Conservation (phyloP, 768 basidiomycete species). For the Suillus lakei region DNA sequence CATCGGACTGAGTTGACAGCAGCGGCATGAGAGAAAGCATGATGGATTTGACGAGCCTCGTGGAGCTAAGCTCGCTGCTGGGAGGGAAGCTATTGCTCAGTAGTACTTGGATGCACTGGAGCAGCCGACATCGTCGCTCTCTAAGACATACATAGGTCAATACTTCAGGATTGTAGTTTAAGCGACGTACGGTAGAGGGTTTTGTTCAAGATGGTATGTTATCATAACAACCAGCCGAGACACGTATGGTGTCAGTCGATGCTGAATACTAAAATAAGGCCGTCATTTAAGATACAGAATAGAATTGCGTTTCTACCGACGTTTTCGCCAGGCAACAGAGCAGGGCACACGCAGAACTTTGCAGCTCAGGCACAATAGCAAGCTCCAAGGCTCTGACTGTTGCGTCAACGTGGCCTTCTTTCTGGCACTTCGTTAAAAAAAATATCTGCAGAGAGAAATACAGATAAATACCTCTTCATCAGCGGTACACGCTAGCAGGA, state of each 20-base stretch:
- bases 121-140: conserved; percentile 47
- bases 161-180: not conserved
- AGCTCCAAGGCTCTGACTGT: conserved; percentile 59
- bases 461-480: conserved; percentile 52
- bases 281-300: not conserved
- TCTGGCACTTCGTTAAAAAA: conserved; percentile 1
- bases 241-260: conserved; percentile 59
- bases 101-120: conserved; percentile 49
- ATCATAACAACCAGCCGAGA: conserved; percentile 58
- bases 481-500: conserved; percentile 51
- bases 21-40: conserved; percentile 54
- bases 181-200: conserved; percentile 48
- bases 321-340: conserved; percentile 51
- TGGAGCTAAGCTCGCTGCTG: conserved; percentile 52
- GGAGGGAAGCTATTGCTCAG: conserved; percentile 49
- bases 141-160: conserved; percentile 17
- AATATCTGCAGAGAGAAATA: conserved; percentile 12
- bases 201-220: conserved; percentile 65
- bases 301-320: conserved; percentile 37
- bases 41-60: conserved; percentile 58
- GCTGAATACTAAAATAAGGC: conserved; percentile 47
- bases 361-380: conserved; percentile 42
- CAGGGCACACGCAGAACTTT: conserved; percentile 50
- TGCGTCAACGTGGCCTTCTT: conserved; percentile 53
- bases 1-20: conserved; percentile 45